These are phyloP conservation scores for Blastomyces gilchristii DNA, from an alignment of 2,329 filamentous ascomycete genomes.

Conservation along the genomic window DNA sequence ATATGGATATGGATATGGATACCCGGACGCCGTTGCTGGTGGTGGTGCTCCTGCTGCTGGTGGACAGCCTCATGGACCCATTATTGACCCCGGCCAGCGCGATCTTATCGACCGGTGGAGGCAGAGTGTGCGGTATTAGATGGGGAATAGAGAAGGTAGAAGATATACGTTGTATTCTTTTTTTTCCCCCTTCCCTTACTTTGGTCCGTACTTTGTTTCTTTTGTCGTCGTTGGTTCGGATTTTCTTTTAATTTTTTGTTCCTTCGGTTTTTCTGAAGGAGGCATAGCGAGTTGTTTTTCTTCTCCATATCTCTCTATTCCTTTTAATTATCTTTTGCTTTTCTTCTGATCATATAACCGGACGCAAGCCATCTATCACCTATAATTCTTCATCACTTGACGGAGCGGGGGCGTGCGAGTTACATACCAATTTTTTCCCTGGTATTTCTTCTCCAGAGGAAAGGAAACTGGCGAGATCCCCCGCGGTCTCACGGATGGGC, in stretches of 20 bases:
- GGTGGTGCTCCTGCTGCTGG: not conserved
- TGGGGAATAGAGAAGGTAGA: not conserved
- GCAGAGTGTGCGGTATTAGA: slow-evolving; percentile 28
- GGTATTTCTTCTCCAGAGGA: no score
- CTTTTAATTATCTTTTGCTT: no score
- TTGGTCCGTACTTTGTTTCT: not conserved
- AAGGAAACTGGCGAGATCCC: no score
- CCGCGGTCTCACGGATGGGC: no score
- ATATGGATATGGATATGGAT: slow-evolving; percentile 18
- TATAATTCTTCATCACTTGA: no score
- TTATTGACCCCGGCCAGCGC: slow-evolving; percentile 42
- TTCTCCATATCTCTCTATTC: no score
- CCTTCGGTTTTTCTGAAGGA: no score
- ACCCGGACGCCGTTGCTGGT: not conserved
- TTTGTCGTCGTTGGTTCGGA: no score
- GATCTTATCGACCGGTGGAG: slow-evolving; percentile 53
- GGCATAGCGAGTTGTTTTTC: not conserved
- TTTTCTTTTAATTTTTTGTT: not conserved
- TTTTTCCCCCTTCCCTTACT: not conserved
- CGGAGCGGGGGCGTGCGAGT: no score
- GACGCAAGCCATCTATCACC: no score
- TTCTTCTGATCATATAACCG: no score
- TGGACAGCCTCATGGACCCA: slow-evolving; percentile 8
- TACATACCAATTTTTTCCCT: no score
- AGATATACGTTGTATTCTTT: not conserved